These are phyloP conservation scores for Erysimum cheiri DNA, from an alignment of 441 rosid species.

Conservation along the genomic window DNA sequence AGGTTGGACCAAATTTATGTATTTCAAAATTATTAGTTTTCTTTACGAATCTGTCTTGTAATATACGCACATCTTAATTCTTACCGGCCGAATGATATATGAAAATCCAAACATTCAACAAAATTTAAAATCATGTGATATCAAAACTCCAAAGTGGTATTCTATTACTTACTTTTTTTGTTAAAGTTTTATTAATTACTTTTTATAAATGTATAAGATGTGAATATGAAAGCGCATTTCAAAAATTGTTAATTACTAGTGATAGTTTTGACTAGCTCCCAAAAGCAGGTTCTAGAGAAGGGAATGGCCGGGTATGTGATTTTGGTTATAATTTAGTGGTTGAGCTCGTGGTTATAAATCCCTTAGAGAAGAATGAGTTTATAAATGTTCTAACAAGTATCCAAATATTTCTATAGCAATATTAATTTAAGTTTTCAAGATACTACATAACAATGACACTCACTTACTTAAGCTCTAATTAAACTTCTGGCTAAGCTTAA, in stretches of 20 bases:
- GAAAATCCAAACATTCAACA: not conserved
- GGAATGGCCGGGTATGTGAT: no score
- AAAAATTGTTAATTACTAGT: no score
- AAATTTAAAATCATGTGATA: not conserved
- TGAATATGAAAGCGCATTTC: no score
- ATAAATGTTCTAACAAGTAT: not conserved
- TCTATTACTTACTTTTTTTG: no score
- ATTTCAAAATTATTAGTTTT: not conserved
- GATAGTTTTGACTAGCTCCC: no score
- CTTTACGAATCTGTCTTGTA: not conserved
- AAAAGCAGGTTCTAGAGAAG: no score
- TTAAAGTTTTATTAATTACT: no score
- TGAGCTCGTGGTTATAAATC: no score
- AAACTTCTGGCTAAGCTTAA: constrained; percentile 2
- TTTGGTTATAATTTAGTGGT: no score
- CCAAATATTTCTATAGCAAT: not conserved
- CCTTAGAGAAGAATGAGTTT: not conserved
- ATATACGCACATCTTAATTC: not conserved
- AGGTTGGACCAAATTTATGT: constrained; percentile 20
- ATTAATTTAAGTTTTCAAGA: not conserved
- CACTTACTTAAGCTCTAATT: constrained; percentile 12
- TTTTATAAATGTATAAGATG: no score
- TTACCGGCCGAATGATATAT: not conserved
- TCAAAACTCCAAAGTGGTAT: not conserved
- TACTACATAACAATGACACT: not conserved